Conservation (phyloP, 306 rosid genomes). For the Glycyrrhiza uralensis region DNA sequence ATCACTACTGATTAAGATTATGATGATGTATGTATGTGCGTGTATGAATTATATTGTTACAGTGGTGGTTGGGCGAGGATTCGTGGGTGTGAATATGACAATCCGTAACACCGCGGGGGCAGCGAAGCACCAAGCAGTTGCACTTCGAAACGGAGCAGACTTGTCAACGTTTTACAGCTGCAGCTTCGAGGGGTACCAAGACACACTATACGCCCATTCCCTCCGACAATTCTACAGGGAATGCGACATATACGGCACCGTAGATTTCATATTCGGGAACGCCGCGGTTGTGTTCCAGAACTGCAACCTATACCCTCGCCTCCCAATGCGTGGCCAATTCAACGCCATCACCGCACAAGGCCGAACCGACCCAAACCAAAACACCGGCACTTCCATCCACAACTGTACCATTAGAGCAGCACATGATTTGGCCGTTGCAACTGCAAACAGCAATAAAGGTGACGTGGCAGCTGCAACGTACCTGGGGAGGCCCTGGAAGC, state of each 20-base stretch:
- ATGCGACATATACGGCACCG: conserved; percentile 78
- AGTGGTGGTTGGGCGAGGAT: conserved; percentile 66
- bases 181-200: conserved; percentile 85
- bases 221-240: conserved; percentile 75
- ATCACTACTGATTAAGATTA: too few species aligned
- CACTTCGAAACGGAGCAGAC: conserved; percentile 68
- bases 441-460: too few species aligned
- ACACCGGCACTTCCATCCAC: conserved; percentile 63
- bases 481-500: conserved; percentile 84
- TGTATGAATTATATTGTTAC: conserved; percentile 1
- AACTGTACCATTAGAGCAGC: conserved; percentile 57
- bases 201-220: conserved; percentile 70
- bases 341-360: conserved; percentile 86
- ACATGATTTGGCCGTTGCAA: conserved; percentile 49
- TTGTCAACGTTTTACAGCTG: conserved; percentile 70
- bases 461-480: conserved; percentile 29
- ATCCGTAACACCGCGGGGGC: conserved; percentile 81
- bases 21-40: background rate
- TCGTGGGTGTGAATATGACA: conserved; percentile 69
- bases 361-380: conserved; percentile 63
- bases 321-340: conserved; percentile 67
- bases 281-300: conserved; percentile 68
- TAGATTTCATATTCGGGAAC: conserved; percentile 84
- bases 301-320: conserved; percentile 61
- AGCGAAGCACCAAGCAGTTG: conserved; percentile 74